A percentile compares a stretch with the other conserved stretches of the same genome.
Evolutionary conservation across 2,329 filamentous ascomycete species (phyloP).

Genomic region (Xylaria sp.): DNA sequence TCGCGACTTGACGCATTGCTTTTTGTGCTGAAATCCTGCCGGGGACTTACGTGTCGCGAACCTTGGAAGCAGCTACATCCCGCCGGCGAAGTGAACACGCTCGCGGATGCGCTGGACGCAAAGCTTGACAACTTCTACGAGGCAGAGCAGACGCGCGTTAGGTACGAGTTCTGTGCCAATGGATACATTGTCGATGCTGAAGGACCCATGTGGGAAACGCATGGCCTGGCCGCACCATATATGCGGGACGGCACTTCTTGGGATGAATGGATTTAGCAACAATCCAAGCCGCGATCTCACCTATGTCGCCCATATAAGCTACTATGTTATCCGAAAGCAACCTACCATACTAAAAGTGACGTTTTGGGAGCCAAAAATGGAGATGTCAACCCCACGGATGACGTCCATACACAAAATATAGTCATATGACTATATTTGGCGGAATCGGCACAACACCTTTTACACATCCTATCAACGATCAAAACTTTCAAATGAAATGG

Average conservation of each 20-base stretch:
- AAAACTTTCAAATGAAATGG: too few relatives aligned
- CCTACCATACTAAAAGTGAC: too few relatives aligned
- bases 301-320: too few relatives aligned
- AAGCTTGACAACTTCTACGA: slow-evolving; percentile 58
- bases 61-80: slow-evolving; percentile 62
- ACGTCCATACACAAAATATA: too few relatives aligned
- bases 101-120: slow-evolving; percentile 25
- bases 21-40: slow-evolving; percentile 62
- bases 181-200: slow-evolving; percentile 42
- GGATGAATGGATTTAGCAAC: slow-evolving; percentile 40
- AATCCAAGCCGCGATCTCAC: too few relatives aligned
- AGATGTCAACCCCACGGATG: too few relatives aligned
- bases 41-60: slow-evolving; percentile 53
- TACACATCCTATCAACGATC: too few relatives aligned
- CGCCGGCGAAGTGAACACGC: slow-evolving; percentile 15
- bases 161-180: slow-evolving; percentile 56
- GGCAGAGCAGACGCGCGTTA: slow-evolving; percentile 50
- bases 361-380: too few relatives aligned
- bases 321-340: too few relatives aligned
- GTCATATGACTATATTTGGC: too few relatives aligned
- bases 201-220: slow-evolving; percentile 41
- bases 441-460: too few relatives aligned
- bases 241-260: slow-evolving; percentile 38
- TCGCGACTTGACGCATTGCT: slow-evolving; percentile 59
- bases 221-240: slow-evolving; percentile 19